Conservation (phyloP, 768 basidiomycete genomes). For the Glaciozyma martinii region DNA sequence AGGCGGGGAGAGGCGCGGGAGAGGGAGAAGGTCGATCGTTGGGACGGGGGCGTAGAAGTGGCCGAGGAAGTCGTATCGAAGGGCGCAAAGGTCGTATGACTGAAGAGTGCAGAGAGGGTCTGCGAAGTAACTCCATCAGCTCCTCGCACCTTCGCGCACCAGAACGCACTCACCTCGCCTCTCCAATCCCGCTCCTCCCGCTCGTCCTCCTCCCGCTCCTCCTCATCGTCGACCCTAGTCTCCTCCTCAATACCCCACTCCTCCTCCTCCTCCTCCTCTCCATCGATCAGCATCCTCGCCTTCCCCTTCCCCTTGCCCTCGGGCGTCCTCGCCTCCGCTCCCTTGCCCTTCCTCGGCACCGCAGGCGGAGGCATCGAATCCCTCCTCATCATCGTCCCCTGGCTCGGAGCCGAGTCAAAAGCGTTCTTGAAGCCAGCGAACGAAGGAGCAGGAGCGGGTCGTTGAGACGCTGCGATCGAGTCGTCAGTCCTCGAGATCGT, state of each 20-base stretch:
- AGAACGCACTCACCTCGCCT: constrained; percentile 1
- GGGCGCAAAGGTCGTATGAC: constrained; percentile 11
- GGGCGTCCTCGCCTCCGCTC: background rate
- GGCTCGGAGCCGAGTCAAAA: background rate
- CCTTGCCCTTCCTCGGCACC: background rate
- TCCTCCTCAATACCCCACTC: background rate
- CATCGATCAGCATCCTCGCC: background rate
- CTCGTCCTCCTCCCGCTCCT: background rate
- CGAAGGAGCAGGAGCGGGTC: background rate
- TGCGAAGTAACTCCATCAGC: background rate
- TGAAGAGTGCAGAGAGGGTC: constrained; percentile 19
- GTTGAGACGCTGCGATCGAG: background rate
- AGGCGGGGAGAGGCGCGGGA: background rate
- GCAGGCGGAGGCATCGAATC: background rate
- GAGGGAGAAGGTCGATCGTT: background rate
- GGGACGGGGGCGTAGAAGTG: background rate
- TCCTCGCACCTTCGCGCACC: background rate
- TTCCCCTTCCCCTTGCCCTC: constrained; percentile 6
- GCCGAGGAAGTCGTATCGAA: constrained; percentile 8
- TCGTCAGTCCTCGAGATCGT: background rate
- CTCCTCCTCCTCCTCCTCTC: constrained; percentile 11
- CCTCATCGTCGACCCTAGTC: background rate
- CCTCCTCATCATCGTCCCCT: background rate
- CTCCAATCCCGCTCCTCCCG: constrained; percentile 6
- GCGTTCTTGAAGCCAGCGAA: constrained; percentile 15